Evolutionary conservation across 2,329 filamentous ascomycete genomes (phyloP).

Genomic region (Coniochaeta prunicola): DNA sequence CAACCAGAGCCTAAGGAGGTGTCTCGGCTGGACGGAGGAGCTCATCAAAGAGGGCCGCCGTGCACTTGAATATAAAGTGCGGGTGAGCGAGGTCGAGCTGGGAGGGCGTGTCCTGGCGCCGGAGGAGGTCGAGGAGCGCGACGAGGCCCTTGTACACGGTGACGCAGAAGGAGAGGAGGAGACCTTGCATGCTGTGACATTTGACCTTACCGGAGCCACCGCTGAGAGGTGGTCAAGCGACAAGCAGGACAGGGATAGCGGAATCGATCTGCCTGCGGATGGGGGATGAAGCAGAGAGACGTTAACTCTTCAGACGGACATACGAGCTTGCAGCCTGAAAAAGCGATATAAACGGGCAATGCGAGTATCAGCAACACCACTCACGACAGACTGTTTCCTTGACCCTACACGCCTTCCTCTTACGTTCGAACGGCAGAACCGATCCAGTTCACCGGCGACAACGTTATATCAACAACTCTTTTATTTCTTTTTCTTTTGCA

Average conservation of each 20-base stretch:
- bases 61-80: slow-evolving; percentile 76
- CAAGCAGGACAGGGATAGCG: slow-evolving; percentile 43
- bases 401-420: not conserved
- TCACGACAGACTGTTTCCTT: not conserved
- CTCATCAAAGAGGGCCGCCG: slow-evolving; percentile 84
- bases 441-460: not conserved
- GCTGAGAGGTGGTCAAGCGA: slow-evolving; percentile 22
- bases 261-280: slow-evolving; percentile 39
- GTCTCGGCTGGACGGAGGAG: slow-evolving; percentile 81
- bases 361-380: slow-evolving; percentile 4
- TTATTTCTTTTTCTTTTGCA: not conserved
- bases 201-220: slow-evolving; percentile 17
- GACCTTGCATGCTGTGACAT: slow-evolving; percentile 8
- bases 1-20: slow-evolving; percentile 88
- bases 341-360: not conserved
- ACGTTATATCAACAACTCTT: not conserved
- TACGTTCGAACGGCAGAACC: not conserved
- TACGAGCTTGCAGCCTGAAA: not conserved
- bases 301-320: not conserved
- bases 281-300: slow-evolving; percentile 18
- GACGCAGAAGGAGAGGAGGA: slow-evolving; percentile 20
- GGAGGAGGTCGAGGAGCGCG: slow-evolving; percentile 40
- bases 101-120: slow-evolving; percentile 70
- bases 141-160: slow-evolving; percentile 17
- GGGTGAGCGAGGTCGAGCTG: slow-evolving; percentile 70